Percentiles rank a stretch among this genome's conserved stretches.
These are phyloP conservation scores for Amaranthus hypochondriacus DNA, from an alignment of 148 eudicot genomes.

Conservation along the genomic window DNA sequence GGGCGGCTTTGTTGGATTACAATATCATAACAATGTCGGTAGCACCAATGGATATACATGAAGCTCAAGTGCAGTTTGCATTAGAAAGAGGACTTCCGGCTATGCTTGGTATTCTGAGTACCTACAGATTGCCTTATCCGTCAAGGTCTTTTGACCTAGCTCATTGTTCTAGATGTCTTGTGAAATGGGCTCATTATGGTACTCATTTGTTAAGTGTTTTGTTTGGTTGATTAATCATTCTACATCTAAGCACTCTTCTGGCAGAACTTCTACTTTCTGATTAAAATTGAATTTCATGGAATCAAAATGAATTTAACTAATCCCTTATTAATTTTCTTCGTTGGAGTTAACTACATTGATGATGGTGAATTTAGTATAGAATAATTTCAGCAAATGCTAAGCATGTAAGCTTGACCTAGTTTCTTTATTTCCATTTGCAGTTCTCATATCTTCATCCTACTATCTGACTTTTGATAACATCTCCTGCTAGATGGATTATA, in stretches of 20 bases:
- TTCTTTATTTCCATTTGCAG: neutral
- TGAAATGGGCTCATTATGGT: constrained; percentile 52
- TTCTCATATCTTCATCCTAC: neutral
- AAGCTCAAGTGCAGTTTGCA: constrained; percentile 65
- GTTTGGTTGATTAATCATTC: neutral
- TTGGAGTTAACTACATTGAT: too few species aligned
- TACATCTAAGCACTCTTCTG: neutral
- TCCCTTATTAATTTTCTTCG: too few species aligned
- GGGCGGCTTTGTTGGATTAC: constrained; percentile 40
- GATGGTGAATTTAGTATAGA: neutral
- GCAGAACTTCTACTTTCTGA: too few species aligned
- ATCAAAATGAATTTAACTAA: too few species aligned
- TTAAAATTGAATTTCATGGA: too few species aligned
- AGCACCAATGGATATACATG: constrained; percentile 57
- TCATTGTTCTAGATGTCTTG: constrained; percentile 64
- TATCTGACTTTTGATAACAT: constrained; percentile 21
- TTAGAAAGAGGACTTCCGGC: constrained; percentile 59
- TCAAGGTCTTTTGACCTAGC: constrained; percentile 57
- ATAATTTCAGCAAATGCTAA: neutral
- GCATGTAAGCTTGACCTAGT: constrained; percentile 1
- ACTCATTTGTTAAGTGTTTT: constrained; percentile 11
- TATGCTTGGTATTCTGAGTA: constrained; percentile 48
- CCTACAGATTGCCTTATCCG: constrained; percentile 49
- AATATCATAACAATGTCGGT: constrained; percentile 54
- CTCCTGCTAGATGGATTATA: constrained; percentile 48